Evolutionary conservation across 495 filamentous ascomycete species (phyloP).

Genomic region (Pseudevernia furfuracea): DNA sequence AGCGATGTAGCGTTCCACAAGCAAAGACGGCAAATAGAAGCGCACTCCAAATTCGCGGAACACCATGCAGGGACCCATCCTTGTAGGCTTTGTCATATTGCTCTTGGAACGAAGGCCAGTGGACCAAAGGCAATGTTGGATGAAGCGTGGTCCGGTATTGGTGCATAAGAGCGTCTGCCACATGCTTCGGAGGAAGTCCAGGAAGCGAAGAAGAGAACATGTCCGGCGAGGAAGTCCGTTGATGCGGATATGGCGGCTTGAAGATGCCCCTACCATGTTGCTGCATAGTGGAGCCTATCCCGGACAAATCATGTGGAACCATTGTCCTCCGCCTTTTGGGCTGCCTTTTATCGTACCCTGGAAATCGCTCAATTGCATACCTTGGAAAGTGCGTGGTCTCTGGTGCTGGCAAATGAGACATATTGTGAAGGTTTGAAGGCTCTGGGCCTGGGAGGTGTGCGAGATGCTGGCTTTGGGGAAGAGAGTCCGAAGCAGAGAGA

Average conservation of each 20-base stretch:
- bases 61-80: slow-evolving; percentile 51
- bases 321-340: slow-evolving; percentile 39
- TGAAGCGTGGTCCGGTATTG: slow-evolving; percentile 74
- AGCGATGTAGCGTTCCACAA: slow-evolving; percentile 69
- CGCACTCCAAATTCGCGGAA: slow-evolving; percentile 69
- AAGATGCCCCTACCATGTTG: slow-evolving; percentile 70
- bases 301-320: slow-evolving; percentile 58
- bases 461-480: background rate
- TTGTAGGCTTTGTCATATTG: slow-evolving; percentile 70
- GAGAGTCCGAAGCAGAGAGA: slow-evolving; percentile 1
- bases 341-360: slow-evolving; percentile 12
- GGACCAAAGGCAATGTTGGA: slow-evolving; percentile 70
- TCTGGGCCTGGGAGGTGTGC: slow-evolving; percentile 19
- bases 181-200: slow-evolving; percentile 59
- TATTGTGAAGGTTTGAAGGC: slow-evolving; percentile 29
- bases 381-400: slow-evolving; percentile 16
- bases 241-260: slow-evolving; percentile 69
- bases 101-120: slow-evolving; percentile 77
- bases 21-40: slow-evolving; percentile 81
- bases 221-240: slow-evolving; percentile 45
- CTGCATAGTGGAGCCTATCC: slow-evolving; percentile 64
- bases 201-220: slow-evolving; percentile 50
- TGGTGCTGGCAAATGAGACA: slow-evolving; percentile 59
- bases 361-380: slow-evolving; percentile 6
- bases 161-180: slow-evolving; percentile 67